phyloP scores from a whole-genome alignment of 208 protist genomes.

The Trypanosoma avium region DNA sequence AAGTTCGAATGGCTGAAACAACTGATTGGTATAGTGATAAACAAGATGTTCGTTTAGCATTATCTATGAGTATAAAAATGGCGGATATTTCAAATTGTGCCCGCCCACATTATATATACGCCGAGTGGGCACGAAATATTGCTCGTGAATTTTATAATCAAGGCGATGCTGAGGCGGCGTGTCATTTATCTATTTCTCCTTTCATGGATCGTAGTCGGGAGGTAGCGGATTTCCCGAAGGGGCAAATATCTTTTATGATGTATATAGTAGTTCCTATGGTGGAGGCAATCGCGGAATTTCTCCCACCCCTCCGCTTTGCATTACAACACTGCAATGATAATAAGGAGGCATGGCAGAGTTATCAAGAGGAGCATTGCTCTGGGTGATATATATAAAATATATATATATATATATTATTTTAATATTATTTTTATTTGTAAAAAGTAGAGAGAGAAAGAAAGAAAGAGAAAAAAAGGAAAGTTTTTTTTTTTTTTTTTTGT shows the following conservation, averaged over 20 bases:
- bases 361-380: constrained; percentile 30
- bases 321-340: constrained; percentile 81
- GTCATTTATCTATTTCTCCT: constrained; percentile 84
- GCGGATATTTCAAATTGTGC: constrained; percentile 94
- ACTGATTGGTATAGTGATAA: constrained; percentile 72
- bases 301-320: constrained; percentile 81
- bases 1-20: constrained; percentile 69
- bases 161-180: constrained; percentile 86
- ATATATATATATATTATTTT: too few relatives aligned
- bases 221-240: constrained; percentile 79
- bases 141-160: constrained; percentile 93
- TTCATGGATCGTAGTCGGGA: constrained; percentile 92
- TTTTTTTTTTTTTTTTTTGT: background rate
- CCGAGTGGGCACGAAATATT: constrained; percentile 92
- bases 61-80: constrained; percentile 94
- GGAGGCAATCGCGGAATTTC: constrained; percentile 79
- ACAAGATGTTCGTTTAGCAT: constrained; percentile 85
- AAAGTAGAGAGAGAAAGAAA: background rate
- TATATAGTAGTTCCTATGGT: constrained; percentile 91
- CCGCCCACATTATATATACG: constrained; percentile 84
- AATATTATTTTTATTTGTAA: too few relatives aligned
- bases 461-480: background rate
- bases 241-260: constrained; percentile 92
- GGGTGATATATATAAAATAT: too few relatives aligned
- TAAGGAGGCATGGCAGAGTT: constrained; percentile 77